Percentiles rank a stretch among this genome's conserved stretches.
These are phyloP conservation scores for Solanum pinnatisectum DNA, from an alignment of 257 asterid genomes.

Conservation along the genomic window DNA sequence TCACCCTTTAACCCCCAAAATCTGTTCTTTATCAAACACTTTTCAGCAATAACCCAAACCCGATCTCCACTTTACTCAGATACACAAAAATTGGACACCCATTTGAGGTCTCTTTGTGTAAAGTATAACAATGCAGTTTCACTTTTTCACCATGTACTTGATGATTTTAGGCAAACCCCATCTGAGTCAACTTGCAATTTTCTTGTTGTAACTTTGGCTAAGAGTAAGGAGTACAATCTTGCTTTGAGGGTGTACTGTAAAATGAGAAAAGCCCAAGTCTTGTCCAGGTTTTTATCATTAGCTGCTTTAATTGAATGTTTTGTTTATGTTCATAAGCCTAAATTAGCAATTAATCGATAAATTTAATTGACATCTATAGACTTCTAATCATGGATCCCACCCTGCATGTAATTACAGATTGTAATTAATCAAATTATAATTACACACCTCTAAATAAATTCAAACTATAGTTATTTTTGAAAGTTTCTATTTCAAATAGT, in stretches of 20 bases:
- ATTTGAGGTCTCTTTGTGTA: conserved; percentile 26
- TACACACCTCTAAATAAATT: too few relatives aligned
- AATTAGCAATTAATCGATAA: too few relatives aligned
- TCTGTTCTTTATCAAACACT: not conserved
- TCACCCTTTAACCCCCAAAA: not conserved
- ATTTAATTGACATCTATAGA: too few relatives aligned
- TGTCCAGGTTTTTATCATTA: conserved; percentile 33
- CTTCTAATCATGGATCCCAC: too few relatives aligned
- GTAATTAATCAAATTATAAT: too few relatives aligned
- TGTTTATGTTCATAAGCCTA: conserved; percentile 14
- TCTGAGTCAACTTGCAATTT: conserved; percentile 24
- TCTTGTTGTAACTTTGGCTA: conserved; percentile 44
- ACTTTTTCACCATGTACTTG: conserved; percentile 20
- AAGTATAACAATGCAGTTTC: conserved; percentile 17
- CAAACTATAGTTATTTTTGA: too few relatives aligned
- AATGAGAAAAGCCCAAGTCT: conserved; percentile 23
- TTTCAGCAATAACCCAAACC: not conserved
- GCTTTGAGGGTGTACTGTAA: conserved; percentile 31
- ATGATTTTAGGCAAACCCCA: conserved; percentile 34
- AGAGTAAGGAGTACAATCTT: conserved; percentile 38
- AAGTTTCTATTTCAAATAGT: too few relatives aligned
- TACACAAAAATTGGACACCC: conserved; percentile 18
- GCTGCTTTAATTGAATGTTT: conserved; percentile 44
- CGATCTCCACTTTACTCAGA: not conserved
- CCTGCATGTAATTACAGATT: too few relatives aligned